A percentile compares a stretch with the other conserved stretches of the same genome.
These are phyloP conservation scores for Artemisia argyi DNA, from an alignment of 129 eudicot species.

Conservation along the genomic window DNA sequence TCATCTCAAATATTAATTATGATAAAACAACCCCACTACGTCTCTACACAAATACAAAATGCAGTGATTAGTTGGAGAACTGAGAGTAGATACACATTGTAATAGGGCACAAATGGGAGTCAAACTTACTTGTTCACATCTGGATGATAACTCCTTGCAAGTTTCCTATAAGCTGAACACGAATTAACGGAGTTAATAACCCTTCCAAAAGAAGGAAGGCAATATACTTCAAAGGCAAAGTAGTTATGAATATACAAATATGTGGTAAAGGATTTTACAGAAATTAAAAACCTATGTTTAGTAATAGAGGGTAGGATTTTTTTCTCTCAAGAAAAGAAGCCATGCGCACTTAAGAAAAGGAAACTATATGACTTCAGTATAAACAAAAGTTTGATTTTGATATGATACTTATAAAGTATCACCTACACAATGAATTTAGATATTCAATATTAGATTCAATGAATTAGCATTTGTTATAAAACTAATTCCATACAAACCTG, in stretches of 20 bases:
- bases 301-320: too few species aligned
- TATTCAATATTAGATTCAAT: background rate
- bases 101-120: slow-evolving; percentile 4
- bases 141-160: slow-evolving; percentile 96
- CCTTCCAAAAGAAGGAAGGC: too few species aligned
- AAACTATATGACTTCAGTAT: too few species aligned
- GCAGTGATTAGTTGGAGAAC: background rate
- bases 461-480: background rate
- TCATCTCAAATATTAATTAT: background rate
- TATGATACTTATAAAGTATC: background rate
- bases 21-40: background rate
- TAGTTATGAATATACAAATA: too few species aligned
- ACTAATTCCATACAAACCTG: background rate
- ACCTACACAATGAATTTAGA: background rate
- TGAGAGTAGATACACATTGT: background rate
- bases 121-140: slow-evolving; percentile 93
- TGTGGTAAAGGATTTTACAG: too few species aligned
- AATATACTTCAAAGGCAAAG: too few species aligned
- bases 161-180: slow-evolving; percentile 89
- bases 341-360: too few species aligned
- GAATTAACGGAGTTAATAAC: slow-evolving; percentile 1
- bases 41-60: slow-evolving; percentile 6
- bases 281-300: too few species aligned
- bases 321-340: too few species aligned
- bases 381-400: too few species aligned